Conservation (phyloP, 768 basidiomycete genomes). For the Suillus hirtellus region DNA sequence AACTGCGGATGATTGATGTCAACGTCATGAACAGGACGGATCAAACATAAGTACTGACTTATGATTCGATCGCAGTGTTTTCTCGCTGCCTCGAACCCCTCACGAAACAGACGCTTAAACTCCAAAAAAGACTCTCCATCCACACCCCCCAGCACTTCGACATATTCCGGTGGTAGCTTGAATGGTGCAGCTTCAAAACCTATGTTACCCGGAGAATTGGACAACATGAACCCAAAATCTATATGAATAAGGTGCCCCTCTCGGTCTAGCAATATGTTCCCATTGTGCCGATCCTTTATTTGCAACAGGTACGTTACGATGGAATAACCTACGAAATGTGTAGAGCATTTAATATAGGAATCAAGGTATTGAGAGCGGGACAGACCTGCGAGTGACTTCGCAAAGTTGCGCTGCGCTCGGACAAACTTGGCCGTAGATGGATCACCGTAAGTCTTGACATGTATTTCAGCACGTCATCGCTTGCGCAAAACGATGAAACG, state of each 20-base stretch:
- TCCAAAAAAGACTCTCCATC: constrained; percentile 74
- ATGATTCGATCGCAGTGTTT: constrained; percentile 97
- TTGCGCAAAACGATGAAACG: too few relatives aligned
- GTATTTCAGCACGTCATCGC: neutral
- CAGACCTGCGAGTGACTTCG: constrained; percentile 83
- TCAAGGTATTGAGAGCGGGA: neutral
- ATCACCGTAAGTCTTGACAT: constrained; percentile 80
- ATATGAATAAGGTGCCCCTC: constrained; percentile 96
- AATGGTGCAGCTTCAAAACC: constrained; percentile 99
- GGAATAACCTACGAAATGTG: constrained; percentile 69
- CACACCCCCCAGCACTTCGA: constrained; percentile 92
- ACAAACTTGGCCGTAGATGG: constrained; percentile 83
- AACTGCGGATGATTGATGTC: constrained; percentile 42
- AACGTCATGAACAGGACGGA: constrained; percentile 2
- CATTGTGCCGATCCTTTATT: constrained; percentile 98
- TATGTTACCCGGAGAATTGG: constrained; percentile 95
- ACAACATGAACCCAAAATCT: constrained; percentile 98
- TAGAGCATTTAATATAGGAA: constrained; percentile 3
- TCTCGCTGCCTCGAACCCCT: constrained; percentile 90
- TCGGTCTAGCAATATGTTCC: constrained; percentile 94
- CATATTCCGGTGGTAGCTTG: constrained; percentile 92
- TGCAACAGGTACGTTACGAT: constrained; percentile 95
- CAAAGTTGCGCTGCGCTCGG: constrained; percentile 92
- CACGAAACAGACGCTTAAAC: constrained; percentile 85
- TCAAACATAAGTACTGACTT: constrained; percentile 49